A percentile compares a stretch with the other conserved stretches of the same genome.
phyloP scores from a whole-genome alignment of 2,329 filamentous ascomycete species.

The Pezicula carpinea region DNA sequence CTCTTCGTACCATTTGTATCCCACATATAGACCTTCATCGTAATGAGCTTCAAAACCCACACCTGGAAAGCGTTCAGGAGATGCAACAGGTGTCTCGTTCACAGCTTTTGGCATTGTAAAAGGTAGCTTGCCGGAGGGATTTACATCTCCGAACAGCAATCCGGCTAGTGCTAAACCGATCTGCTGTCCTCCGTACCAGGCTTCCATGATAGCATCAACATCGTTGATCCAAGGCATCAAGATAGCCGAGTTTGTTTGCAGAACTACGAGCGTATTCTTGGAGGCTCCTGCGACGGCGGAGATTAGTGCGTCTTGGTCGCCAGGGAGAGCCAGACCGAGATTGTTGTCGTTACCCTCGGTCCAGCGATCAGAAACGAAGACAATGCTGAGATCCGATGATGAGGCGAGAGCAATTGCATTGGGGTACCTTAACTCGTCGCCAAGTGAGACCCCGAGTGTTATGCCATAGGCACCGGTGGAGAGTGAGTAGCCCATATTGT shows the following conservation, averaged over 20 bases:
- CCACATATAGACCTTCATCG: conserved; percentile 73
- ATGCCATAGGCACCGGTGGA: conserved; percentile 12
- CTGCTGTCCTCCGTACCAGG: conserved; percentile 59
- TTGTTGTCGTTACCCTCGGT: conserved; percentile 15
- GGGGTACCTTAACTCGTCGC: conserved; percentile 2
- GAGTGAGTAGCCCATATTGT: conserved; percentile 9
- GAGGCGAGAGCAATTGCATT: conserved; percentile 13
- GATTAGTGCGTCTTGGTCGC: conserved; percentile 30
- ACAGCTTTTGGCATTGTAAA: conserved; percentile 2
- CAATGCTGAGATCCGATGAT: conserved; percentile 12
- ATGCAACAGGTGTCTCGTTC: not conserved
- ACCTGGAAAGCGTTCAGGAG: not conserved
- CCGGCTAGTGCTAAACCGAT: conserved; percentile 59
- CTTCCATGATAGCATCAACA: conserved; percentile 29
- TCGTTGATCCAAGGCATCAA: conserved; percentile 46
- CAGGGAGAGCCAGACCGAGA: conserved; percentile 12
- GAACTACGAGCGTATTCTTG: conserved; percentile 51
- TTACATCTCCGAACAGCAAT: conserved; percentile 54
- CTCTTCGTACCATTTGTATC: conserved; percentile 76
- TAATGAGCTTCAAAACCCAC: conserved; percentile 36
- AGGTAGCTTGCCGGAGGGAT: conserved; percentile 52
- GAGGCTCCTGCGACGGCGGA: conserved; percentile 48
- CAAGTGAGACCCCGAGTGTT: conserved; percentile 9
- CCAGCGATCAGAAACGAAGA: conserved; percentile 15
- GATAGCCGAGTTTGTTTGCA: conserved; percentile 56